Conservation (phyloP, 1,284 basidiomycete species). For the Gomphus sp. region DNA sequence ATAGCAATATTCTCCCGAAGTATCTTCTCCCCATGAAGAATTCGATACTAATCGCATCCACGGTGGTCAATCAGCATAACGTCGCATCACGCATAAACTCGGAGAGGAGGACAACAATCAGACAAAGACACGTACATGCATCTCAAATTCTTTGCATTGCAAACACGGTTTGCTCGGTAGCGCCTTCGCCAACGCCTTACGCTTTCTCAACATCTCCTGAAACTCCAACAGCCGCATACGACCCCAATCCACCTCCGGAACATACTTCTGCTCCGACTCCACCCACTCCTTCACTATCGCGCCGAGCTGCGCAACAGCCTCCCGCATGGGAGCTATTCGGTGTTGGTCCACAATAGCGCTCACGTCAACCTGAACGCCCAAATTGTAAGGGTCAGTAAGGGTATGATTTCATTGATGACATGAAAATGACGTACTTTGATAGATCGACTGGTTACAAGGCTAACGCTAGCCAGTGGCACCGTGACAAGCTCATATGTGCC, state of each 20-base stretch:
- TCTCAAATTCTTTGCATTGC: slow-evolving; percentile 54
- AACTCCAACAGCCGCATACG: slow-evolving; percentile 85
- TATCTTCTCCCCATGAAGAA: slow-evolving; percentile 67
- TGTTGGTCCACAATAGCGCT: slow-evolving; percentile 59
- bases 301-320: slow-evolving; percentile 40
- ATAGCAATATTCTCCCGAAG: slow-evolving; percentile 65
- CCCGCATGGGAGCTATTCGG: slow-evolving; percentile 53
- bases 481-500: slow-evolving; percentile 63
- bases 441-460: slow-evolving; percentile 60
- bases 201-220: slow-evolving; percentile 68
- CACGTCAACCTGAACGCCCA: slow-evolving; percentile 51
- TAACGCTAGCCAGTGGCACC: slow-evolving; percentile 70
- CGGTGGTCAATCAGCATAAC: not conserved
- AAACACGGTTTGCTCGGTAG: slow-evolving; percentile 41
- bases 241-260: slow-evolving; percentile 81
- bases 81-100: not conserved
- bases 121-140: slow-evolving; percentile 43
- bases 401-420: not conserved
- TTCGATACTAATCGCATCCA: slow-evolving; percentile 51
- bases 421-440: slow-evolving; percentile 59
- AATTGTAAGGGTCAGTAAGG: not conserved
- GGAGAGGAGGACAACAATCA: too few relatives aligned
- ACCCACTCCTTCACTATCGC: slow-evolving; percentile 48
- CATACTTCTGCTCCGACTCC: slow-evolving; percentile 19
- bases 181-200: slow-evolving; percentile 43